Evolutionary conservation across 75 land plant genomes (phyloP).

Genomic region (Pinus tabuliformis): DNA sequence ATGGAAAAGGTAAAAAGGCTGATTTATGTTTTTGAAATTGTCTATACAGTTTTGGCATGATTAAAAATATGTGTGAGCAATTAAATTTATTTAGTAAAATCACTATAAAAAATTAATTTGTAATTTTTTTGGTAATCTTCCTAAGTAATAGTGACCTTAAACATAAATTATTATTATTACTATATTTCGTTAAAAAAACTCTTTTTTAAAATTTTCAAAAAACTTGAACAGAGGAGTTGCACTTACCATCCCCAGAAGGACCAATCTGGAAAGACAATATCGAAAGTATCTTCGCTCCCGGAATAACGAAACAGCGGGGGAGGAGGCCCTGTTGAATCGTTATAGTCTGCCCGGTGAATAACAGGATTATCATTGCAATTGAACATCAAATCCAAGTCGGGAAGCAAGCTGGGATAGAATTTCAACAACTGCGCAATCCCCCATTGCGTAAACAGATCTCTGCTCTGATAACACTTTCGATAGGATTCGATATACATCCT

Average conservation of each 20-base stretch:
- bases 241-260: conserved; percentile 84
- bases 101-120: too few species aligned
- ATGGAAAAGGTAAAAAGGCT: too few species aligned
- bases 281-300: conserved; percentile 31
- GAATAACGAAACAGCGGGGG: conserved; percentile 70
- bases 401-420: conserved; percentile 53
- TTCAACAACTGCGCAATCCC: conserved; percentile 56
- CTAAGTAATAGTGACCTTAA: too few species aligned
- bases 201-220: too few species aligned
- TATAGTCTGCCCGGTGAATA: conserved; percentile 15
- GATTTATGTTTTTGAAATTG: too few species aligned
- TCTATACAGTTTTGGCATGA: too few species aligned
- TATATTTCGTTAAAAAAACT: too few species aligned
- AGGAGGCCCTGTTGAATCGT: conserved; percentile 14
- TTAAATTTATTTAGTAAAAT: too few species aligned
- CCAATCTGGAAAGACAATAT: conserved; percentile 81
- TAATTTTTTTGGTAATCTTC: too few species aligned
- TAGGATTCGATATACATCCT: conserved; percentile 35
- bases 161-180: too few species aligned
- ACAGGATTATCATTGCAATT: conserved; percentile 48
- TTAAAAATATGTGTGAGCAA: too few species aligned
- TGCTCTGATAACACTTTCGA: conserved; percentile 35
- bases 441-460: conserved; percentile 59
- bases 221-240: too few species aligned
- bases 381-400: conserved; percentile 69